These are phyloP conservation scores for Magnolia officinalis DNA, from an alignment of 164 flowering plant genomes.

Conservation along the genomic window DNA sequence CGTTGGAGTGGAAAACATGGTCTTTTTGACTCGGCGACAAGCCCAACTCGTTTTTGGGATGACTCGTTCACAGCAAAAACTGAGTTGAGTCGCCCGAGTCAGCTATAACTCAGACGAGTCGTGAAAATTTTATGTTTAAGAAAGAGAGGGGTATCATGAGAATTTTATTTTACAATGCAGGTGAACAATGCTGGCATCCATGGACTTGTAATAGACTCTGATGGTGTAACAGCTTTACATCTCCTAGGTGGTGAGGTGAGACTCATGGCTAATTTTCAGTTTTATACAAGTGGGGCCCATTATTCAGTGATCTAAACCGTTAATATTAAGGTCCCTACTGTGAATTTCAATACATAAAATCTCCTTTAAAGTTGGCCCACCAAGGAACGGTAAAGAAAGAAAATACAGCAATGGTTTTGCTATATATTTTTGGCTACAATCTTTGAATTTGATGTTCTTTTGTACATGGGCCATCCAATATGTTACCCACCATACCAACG, in stretches of 20 bases:
- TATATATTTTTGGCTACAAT: too few species aligned
- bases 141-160: too few species aligned
- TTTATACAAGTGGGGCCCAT: not conserved
- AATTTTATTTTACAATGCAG: constrained; percentile 19
- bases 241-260: constrained; percentile 55
- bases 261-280: not conserved
- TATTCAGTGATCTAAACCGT: not conserved
- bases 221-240: constrained; percentile 38
- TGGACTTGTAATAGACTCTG: constrained; percentile 48
- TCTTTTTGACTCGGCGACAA: too few species aligned
- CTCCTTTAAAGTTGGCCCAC: not conserved
- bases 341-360: not conserved
- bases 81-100: not conserved
- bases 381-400: not conserved
- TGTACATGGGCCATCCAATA: too few species aligned
- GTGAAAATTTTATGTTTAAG: too few species aligned
- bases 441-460: too few species aligned
- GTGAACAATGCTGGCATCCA: constrained; percentile 60
- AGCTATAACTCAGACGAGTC: too few species aligned
- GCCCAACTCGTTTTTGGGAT: too few species aligned
- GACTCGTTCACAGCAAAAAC: too few species aligned
- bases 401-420: too few species aligned
- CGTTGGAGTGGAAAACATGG: too few species aligned
- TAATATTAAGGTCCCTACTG: not conserved
- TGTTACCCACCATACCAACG: too few species aligned